Percentiles rank a stretch among this genome's conserved stretches.
Conservation (phyloP, 2,329 filamentous ascomycete genomes). For the Pestalotiopsis sp. region DNA sequence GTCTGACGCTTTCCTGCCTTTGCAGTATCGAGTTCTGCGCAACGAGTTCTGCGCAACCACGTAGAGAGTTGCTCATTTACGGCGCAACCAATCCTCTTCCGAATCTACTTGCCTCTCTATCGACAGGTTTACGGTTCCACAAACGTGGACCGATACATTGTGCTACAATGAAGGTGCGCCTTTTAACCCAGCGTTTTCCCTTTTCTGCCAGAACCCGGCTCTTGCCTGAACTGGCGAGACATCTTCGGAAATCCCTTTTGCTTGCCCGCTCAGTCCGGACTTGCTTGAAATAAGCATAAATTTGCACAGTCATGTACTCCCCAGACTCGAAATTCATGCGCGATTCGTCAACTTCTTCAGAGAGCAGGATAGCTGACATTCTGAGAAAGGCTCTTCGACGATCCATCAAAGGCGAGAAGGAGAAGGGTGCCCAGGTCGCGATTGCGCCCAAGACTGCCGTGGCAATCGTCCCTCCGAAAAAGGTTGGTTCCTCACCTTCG, state of each 20-base stretch:
- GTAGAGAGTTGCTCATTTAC: not conserved
- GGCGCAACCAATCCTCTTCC: not conserved
- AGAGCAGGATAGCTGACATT: slow-evolving; percentile 31
- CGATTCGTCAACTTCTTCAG: slow-evolving; percentile 24
- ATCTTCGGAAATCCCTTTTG: slow-evolving; percentile 7
- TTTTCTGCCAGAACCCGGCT: slow-evolving; percentile 14
- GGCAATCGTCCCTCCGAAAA: slow-evolving; percentile 90
- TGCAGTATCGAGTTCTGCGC: not conserved
- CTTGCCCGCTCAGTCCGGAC: not conserved
- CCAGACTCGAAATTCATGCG: slow-evolving; percentile 23
- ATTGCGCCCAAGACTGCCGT: slow-evolving; percentile 84
- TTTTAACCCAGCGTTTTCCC: slow-evolving; percentile 28
- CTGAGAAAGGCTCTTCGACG: slow-evolving; percentile 74
- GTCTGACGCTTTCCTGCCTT: slow-evolving; percentile 1
- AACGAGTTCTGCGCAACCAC: not conserved
- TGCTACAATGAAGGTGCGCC: slow-evolving; percentile 39
- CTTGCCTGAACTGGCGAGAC: slow-evolving; percentile 19
- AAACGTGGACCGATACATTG: slow-evolving; percentile 26
- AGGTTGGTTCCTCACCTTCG: slow-evolving; percentile 58
- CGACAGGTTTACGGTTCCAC: slow-evolving; percentile 13
- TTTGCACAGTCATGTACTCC: slow-evolving; percentile 28
- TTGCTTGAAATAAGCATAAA: slow-evolving; percentile 8
- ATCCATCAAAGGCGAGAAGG: slow-evolving; percentile 90
- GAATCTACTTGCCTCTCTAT: not conserved
- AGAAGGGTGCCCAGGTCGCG: slow-evolving; percentile 71